Percentiles rank a stretch among this genome's conserved stretches.
phyloP scores from a whole-genome alignment of 192 early-diverging fungal genomes.

The Dimargaris cristalligena region DNA sequence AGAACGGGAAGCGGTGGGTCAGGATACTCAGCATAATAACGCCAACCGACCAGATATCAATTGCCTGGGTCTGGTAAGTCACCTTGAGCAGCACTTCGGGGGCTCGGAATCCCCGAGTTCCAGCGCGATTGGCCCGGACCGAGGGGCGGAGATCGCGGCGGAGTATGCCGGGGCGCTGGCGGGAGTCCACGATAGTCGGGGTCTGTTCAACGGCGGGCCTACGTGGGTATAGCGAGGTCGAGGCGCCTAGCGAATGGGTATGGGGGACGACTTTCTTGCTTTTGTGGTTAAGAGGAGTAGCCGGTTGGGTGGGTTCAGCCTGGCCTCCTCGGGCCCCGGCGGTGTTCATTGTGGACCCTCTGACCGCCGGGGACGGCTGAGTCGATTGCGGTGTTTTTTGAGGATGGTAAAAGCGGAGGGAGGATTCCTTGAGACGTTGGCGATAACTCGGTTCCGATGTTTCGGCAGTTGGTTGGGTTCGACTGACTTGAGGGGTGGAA shows the following conservation, averaged over 20 bases:
- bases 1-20: slow-evolving; percentile 75
- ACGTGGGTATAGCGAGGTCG: too few relatives aligned
- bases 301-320: background rate
- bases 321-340: too few relatives aligned
- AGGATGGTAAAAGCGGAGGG: slow-evolving; percentile 6
- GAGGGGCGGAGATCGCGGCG: slow-evolving; percentile 34
- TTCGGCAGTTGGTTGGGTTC: too few relatives aligned
- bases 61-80: slow-evolving; percentile 52
- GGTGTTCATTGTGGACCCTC: too few relatives aligned
- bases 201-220: background rate
- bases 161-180: slow-evolving; percentile 24
- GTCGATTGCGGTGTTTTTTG: background rate
- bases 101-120: slow-evolving; percentile 84
- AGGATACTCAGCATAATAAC: slow-evolving; percentile 70
- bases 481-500: too few relatives aligned
- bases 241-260: background rate
- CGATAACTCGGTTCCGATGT: slow-evolving; percentile 2
- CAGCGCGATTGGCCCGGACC: slow-evolving; percentile 65
- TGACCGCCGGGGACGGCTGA: too few relatives aligned
- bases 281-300: background rate
- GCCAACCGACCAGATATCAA: slow-evolving; percentile 89
- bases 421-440: slow-evolving; percentile 9
- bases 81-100: slow-evolving; percentile 84
- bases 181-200: slow-evolving; percentile 16
- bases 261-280: background rate